Percentiles rank a stretch among this genome's conserved stretches.
Evolutionary conservation across 306 rosid genomes (phyloP).

Genomic region (Dalbergia cultrata): DNA sequence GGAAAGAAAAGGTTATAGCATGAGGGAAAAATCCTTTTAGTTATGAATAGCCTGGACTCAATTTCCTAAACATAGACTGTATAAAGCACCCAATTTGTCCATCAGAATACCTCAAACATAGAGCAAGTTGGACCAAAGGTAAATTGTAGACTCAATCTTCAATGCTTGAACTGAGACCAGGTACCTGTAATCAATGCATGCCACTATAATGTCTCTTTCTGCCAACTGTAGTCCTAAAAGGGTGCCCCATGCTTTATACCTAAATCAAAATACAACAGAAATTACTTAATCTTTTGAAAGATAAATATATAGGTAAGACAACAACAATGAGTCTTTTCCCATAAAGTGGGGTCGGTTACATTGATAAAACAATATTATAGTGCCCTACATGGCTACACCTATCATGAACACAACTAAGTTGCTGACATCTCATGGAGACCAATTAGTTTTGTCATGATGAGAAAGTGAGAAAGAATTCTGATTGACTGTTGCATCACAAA

Average conservation of each 20-base stretch:
- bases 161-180: constrained; percentile 61
- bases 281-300: constrained; percentile 44
- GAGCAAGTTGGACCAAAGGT: constrained; percentile 48
- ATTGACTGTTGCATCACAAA: constrained; percentile 15
- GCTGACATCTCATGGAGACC: constrained; percentile 13
- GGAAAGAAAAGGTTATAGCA: constrained; percentile 20
- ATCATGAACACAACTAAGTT: constrained; percentile 14
- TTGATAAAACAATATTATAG: neutral
- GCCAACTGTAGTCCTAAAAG: constrained; percentile 89
- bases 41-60: constrained; percentile 35
- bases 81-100: constrained; percentile 44
- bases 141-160: constrained; percentile 49
- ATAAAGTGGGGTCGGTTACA: neutral
- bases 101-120: constrained; percentile 50
- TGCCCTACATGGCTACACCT: neutral
- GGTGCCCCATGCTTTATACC: constrained; percentile 99
- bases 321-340: neutral
- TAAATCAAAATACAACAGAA: constrained; percentile 52
- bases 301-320: constrained; percentile 1
- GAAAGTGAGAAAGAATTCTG: constrained; percentile 27
- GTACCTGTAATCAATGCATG: constrained; percentile 94
- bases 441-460: constrained; percentile 21
- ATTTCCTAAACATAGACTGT: constrained; percentile 26
- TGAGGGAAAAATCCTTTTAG: constrained; percentile 14
- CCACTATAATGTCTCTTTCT: constrained; percentile 90